phyloP scores from a whole-genome alignment of 1,284 basidiomycete species.

The Porogramme epimiltina region DNA sequence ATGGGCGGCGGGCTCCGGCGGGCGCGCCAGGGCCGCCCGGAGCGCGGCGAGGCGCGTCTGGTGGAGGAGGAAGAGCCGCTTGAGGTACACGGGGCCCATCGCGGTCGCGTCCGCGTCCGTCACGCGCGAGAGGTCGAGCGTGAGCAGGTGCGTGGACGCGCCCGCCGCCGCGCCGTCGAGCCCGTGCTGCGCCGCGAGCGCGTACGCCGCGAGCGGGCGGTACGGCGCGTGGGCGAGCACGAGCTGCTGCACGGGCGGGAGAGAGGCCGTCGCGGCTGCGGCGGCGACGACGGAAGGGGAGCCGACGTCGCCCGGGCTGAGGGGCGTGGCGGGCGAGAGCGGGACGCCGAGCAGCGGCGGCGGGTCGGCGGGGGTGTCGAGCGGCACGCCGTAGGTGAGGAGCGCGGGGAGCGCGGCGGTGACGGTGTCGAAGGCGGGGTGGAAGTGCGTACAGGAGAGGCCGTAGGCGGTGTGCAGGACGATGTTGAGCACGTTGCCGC shows the following conservation, averaged over 20 bases:
- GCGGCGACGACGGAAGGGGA: too few relatives aligned
- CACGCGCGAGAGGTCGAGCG: slow-evolving; percentile 32
- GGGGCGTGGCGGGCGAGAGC: slow-evolving; percentile 14
- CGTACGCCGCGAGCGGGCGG: slow-evolving; percentile 38
- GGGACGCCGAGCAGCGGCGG: slow-evolving; percentile 23
- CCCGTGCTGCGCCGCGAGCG: slow-evolving; percentile 36
- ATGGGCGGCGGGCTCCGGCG: slow-evolving; percentile 32
- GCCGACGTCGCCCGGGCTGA: too few relatives aligned
- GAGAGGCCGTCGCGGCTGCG: too few relatives aligned
- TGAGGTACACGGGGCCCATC: slow-evolving; percentile 43
- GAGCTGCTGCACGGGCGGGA: slow-evolving; percentile 17
- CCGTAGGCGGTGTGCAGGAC: slow-evolving; percentile 38
- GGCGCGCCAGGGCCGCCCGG: slow-evolving; percentile 36
- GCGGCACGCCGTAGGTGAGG: slow-evolving; percentile 32
- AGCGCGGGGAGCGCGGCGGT: slow-evolving; percentile 30
- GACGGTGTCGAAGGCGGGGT: slow-evolving; percentile 29
- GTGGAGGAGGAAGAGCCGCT: slow-evolving; percentile 43
- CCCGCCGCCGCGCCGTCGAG: slow-evolving; percentile 38
- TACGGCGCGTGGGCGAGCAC: slow-evolving; percentile 33
- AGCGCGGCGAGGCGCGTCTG: slow-evolving; percentile 37
- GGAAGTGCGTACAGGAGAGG: slow-evolving; percentile 32
- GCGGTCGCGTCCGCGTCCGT: slow-evolving; percentile 35
- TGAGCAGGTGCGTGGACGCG: slow-evolving; percentile 38
- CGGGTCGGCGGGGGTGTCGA: slow-evolving; percentile 21
- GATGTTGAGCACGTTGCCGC: slow-evolving; percentile 37